Evolutionary conservation across 805 yeast species (phyloP), one percentile per base, ranked within the genome.

Genomic region (Blastobotrys parvus): DNA sequence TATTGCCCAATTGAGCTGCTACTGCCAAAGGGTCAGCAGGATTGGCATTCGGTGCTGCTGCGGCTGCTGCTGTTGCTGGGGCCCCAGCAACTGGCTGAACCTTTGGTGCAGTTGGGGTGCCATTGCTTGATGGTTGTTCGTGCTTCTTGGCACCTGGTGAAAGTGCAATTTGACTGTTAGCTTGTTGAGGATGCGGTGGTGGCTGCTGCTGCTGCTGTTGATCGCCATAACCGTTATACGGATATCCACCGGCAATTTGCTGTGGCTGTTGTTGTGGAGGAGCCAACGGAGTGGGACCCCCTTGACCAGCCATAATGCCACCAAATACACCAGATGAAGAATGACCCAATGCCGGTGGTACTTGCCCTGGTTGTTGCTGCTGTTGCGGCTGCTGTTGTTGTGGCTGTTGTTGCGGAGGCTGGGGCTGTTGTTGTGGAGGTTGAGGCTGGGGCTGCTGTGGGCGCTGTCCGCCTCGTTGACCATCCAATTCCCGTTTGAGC

Each of bases 401-500:
- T 10, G 21, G n/a, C 20, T 45, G 49, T 25, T 39, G 44, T 16
- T 38, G 44, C 18, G 35, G 44, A 40, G 32, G 42, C 30, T 41
- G 51, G 17, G 27, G 42, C 18, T 32, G 49, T 33, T 36, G 57
- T 46, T 36, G 59, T 38, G 46, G 48, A 6, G 35, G 25, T 16
- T 39, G 43, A 17, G 15, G 35, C 19, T 23, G 39, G 16, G 50
- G 48, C 43, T 42, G 52, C 50, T 57, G 44, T 46, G 50, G 63
- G 20, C 33, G 44, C 18, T 32, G 45, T 8, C 42, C 38, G 4
- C 29, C 29, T 3, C 17, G 33, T 55, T 89, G 72, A 57, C 73
- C 77, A 55, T 87, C 95, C 52, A 90, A 71, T 61, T 88, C 95
- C 50, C 80, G 78, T 63, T 90, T 88, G 63, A 90, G 73, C 53